Conservation (phyloP, 129 eudicot genomes). For the Helichrysum umbraculigerum region DNA sequence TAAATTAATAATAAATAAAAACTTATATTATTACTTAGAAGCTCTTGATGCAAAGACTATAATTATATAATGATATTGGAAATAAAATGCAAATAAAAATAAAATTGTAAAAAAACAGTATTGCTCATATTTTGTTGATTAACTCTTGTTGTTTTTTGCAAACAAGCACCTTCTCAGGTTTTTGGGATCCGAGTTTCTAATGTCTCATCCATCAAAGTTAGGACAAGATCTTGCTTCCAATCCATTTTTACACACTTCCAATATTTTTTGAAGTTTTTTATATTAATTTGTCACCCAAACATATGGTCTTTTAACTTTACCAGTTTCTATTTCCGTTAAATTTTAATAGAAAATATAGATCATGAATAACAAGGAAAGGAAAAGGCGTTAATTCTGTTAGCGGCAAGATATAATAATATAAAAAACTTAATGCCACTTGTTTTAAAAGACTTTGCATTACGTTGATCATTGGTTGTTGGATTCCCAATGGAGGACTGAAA, state of each 20-base stretch:
- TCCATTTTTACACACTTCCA: slow-evolving; percentile 25
- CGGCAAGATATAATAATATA: neutral
- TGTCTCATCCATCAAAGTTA: slow-evolving; percentile 34
- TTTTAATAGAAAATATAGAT: no score
- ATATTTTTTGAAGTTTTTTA: slow-evolving; percentile 2
- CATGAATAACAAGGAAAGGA: neutral
- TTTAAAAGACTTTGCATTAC: no score
- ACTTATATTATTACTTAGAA: neutral
- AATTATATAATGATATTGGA: neutral
- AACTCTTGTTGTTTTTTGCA: neutral
- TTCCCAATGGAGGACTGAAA: no score
- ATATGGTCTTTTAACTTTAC: neutral
- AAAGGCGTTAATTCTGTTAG: neutral
- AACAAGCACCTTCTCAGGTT: slow-evolving; percentile 17
- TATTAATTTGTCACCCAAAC: neutral
- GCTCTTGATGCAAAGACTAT: neutral
- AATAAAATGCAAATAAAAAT: neutral
- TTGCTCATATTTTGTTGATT: no score
- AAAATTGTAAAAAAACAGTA: neutral
- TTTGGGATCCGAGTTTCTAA: slow-evolving; percentile 44
- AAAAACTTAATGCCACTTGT: no score
- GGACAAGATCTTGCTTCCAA: slow-evolving; percentile 31
- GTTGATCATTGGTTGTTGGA: no score
- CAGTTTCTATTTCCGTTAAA: neutral
- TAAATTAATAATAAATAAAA: neutral